These are phyloP conservation scores for Aspergillus uvarum DNA, from an alignment of 2,329 filamentous ascomycete species.

Conservation along the genomic window DNA sequence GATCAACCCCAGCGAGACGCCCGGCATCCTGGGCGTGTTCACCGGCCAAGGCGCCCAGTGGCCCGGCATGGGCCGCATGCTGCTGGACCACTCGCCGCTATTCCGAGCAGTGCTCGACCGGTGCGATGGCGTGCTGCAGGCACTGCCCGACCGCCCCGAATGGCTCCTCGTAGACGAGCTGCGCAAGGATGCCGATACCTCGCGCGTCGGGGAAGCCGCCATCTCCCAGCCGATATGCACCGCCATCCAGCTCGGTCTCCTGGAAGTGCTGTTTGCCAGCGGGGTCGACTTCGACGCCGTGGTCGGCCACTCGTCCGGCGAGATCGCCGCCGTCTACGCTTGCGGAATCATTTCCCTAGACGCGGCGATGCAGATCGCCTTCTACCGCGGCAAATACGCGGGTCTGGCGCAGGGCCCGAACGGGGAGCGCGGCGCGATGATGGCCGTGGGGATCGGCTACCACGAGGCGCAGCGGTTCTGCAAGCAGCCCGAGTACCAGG, in stretches of 20 bases:
- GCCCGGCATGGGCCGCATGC: slow-evolving; percentile 13
- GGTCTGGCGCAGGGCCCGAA: slow-evolving; percentile 9
- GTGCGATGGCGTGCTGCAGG: slow-evolving; percentile 3
- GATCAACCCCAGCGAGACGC: not conserved
- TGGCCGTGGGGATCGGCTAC: slow-evolving; percentile 39
- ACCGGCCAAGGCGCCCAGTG: slow-evolving; percentile 24
- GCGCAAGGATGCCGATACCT: not conserved
- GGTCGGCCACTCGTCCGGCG: slow-evolving; percentile 31
- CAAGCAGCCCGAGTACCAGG: not conserved
- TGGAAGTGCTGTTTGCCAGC: slow-evolving; percentile 1
- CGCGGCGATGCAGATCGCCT: slow-evolving; percentile 47
- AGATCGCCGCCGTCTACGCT: slow-evolving; percentile 31
- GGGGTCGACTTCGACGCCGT: slow-evolving; percentile 19
- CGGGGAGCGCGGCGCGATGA: slow-evolving; percentile 43
- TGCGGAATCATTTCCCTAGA: not conserved
- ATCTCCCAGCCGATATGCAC: slow-evolving; percentile 7
- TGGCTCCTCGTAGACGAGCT: slow-evolving; percentile 10
- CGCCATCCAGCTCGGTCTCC: slow-evolving; percentile 3
- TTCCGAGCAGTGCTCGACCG: slow-evolving; percentile 4
- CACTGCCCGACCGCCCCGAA: slow-evolving; percentile 1
- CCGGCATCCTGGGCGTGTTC: slow-evolving; percentile 26
- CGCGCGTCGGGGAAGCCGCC: slow-evolving; percentile 1
- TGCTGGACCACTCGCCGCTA: not conserved
- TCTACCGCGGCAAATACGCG: slow-evolving; percentile 42
- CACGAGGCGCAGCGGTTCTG: slow-evolving; percentile 4